A percentile compares a stretch with the other conserved stretches of the same genome.
Evolutionary conservation across 148 eudicot species (phyloP).

Genomic region (Pouteria glomerata): DNA sequence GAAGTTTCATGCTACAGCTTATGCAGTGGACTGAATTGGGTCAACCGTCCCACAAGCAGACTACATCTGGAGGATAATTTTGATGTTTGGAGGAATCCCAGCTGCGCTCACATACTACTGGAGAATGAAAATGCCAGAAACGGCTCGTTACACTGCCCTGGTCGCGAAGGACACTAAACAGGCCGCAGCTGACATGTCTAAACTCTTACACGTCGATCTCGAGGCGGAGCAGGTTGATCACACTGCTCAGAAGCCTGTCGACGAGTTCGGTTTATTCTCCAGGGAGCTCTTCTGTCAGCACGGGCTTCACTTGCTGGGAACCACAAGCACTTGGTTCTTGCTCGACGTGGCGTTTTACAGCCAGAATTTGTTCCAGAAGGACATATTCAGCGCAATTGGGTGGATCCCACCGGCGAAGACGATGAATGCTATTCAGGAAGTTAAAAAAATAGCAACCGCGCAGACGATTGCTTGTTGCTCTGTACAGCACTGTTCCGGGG

Average conservation of each 20-base stretch:
- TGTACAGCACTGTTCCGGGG: slow-evolving; percentile 61
- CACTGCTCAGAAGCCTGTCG: background rate
- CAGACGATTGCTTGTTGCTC: slow-evolving; percentile 61
- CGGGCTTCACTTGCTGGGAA: slow-evolving; percentile 53
- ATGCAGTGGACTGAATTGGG: slow-evolving; percentile 16
- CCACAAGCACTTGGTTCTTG: slow-evolving; percentile 59
- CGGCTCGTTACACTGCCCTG: slow-evolving; percentile 56
- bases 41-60: slow-evolving; percentile 48
- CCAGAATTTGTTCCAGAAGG: slow-evolving; percentile 65
- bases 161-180: slow-evolving; percentile 49
- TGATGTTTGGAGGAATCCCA: slow-evolving; percentile 50
- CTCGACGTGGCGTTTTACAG: slow-evolving; percentile 67
- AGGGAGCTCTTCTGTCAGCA: slow-evolving; percentile 44
- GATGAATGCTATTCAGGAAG: slow-evolving; percentile 53
- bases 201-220: slow-evolving; percentile 36
- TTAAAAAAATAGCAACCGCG: slow-evolving; percentile 48
- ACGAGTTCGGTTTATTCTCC: slow-evolving; percentile 46
- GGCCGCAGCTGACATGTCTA: slow-evolving; percentile 48
- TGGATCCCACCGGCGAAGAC: slow-evolving; percentile 52
- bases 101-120: slow-evolving; percentile 48
- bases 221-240: slow-evolving; percentile 27
- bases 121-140: slow-evolving; percentile 64
- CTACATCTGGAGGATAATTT: slow-evolving; percentile 49
- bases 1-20: slow-evolving; percentile 33
- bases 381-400: slow-evolving; percentile 54